Evolutionary conservation across 169 alveolate species (phyloP).

Genomic region (Toxoplasma gondii): DNA sequence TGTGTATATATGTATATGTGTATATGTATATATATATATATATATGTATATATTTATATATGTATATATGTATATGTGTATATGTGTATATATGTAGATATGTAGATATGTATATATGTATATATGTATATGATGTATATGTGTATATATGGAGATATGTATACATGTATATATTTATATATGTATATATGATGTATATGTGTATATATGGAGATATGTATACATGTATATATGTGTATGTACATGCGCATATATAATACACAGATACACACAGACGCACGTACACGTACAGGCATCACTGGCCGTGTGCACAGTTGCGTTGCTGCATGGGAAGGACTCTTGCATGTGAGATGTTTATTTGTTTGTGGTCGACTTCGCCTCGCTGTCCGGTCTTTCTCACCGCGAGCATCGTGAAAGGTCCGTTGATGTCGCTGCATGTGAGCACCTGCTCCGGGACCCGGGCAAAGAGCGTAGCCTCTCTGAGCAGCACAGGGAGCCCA

Average conservation of each 20-base stretch:
- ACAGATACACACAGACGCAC: background rate
- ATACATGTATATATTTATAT: too few relatives aligned
- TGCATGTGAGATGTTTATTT: too few relatives aligned
- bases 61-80: background rate
- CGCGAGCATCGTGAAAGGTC: conserved; percentile 54
- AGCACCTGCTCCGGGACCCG: conserved; percentile 56
- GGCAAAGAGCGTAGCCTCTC: conserved; percentile 65
- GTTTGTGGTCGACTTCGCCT: too few relatives aligned
- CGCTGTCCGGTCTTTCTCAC: conserved; percentile 39
- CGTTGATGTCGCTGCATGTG: conserved; percentile 56
- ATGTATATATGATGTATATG: too few relatives aligned
- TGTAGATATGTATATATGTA: background rate
- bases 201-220: too few relatives aligned
- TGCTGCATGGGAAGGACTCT: too few relatives aligned
- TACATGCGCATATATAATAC: background rate
- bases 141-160: too few relatives aligned
- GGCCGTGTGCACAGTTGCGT: too few relatives aligned
- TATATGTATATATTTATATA: background rate
- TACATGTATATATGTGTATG: background rate
- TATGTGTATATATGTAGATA: background rate
- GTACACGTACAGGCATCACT: too few relatives aligned
- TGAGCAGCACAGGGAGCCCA: conserved; percentile 51
- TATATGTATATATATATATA: background rate
- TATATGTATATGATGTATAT: too few relatives aligned
- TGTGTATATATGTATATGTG: background rate